These are phyloP conservation scores for Taphrina sp. DNA, from an alignment of 1,139 yeast genomes.

Conservation along the genomic window DNA sequence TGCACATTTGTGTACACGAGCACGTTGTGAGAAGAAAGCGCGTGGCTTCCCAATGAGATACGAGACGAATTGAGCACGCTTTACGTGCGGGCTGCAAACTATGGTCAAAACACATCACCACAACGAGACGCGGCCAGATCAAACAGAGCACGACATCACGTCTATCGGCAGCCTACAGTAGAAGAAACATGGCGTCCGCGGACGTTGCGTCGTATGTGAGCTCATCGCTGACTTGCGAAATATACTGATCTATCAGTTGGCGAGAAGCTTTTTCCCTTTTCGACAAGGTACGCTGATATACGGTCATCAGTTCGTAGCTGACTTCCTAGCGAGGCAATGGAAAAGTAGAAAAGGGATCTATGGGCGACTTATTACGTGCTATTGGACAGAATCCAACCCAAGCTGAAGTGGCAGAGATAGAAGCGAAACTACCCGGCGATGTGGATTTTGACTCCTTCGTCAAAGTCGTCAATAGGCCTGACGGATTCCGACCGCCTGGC, in stretches of 20 bases:
- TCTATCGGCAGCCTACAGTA: too few species aligned
- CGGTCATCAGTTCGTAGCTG: not conserved
- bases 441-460: slow-evolving; percentile 76
- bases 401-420: slow-evolving; percentile 68
- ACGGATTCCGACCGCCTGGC: slow-evolving; percentile 87
- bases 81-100: too few species aligned
- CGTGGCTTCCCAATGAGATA: too few species aligned
- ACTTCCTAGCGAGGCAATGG: slow-evolving; percentile 72
- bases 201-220: slow-evolving; percentile 25
- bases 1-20: too few species aligned
- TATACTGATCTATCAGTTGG: slow-evolving; percentile 10
- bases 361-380: slow-evolving; percentile 93
- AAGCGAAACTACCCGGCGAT: slow-evolving; percentile 48
- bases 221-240: not conserved
- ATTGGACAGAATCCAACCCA: slow-evolving; percentile 98
- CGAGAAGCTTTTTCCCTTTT: slow-evolving; percentile 94
- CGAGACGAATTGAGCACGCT: too few species aligned
- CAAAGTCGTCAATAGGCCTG: slow-evolving; percentile 77
- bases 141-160: too few species aligned
- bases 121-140: too few species aligned
- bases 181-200: slow-evolving; percentile 10
- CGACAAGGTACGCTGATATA: slow-evolving; percentile 54
- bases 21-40: too few species aligned
- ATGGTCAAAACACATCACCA: too few species aligned
- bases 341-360: slow-evolving; percentile 76